Base-by-base conservation (phyloP, 495 filamentous ascomycete species). In the Neurospora sp. region DNA sequence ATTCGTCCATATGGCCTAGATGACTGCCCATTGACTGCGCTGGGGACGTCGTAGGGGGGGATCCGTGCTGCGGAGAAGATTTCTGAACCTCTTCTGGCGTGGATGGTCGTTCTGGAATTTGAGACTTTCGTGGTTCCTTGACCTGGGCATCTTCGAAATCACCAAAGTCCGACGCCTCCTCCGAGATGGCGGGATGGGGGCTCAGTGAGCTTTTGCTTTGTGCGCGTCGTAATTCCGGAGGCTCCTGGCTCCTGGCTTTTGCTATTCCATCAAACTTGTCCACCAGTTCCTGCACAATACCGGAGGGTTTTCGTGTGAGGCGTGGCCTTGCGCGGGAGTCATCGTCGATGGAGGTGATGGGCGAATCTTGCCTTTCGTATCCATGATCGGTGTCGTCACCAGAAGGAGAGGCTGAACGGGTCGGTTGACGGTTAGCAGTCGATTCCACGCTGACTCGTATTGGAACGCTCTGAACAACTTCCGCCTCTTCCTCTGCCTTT, bases 321-420 rank as follows among this genome's bases (percentile, higher is more conserved):
- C 77, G 75, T 18, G 80, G 74, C 3, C 78, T 80, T 35, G 71
- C 70, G 44, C 74, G 81, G 9, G 80, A 78, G 22, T 86, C 86
- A 35, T 88, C 86, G 70, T 88, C 86, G 44, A 87, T 79, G n/a
- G 85, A 86, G 2, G 85, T 87, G n/a, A 86, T 80, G 8, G 86
- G 86, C 0, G 85, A 88, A 40, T 87, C 85, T 73, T 83, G 81
- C 3, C 74, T 76, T 1, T 79, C 80, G 37, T 79, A 76, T 35
- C 80, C 80, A 40, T 78, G 79, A 41, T 81, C 81, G 40, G 83
- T 87, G 20, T 82, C 79, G 12, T 83, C 76, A 7, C 80, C 83
- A 10, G 78, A 84, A 2, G 80, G 79, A 4, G 84, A 84, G 5
- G 84, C 81, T 14, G 83, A 75, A 35, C 81, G 78, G 7, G 75